Conservation (phyloP, 2,329 filamentous ascomycete species). For the Fusarium circinatum region DNA sequence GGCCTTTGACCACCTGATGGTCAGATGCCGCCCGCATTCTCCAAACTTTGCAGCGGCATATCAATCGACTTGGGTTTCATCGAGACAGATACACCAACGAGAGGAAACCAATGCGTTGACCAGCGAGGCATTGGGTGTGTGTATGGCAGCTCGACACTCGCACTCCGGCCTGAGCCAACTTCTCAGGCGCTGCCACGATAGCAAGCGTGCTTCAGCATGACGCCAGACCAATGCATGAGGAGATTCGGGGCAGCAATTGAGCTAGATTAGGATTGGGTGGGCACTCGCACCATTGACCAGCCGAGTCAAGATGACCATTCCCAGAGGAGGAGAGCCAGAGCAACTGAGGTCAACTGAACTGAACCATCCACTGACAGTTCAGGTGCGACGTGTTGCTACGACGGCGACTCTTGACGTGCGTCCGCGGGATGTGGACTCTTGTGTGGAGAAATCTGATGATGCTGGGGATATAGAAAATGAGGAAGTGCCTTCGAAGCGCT, state of each 20-base stretch:
- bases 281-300: conserved; percentile 43
- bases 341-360: conserved; percentile 5
- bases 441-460: conserved; percentile 40
- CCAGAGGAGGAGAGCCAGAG: conserved; percentile 6
- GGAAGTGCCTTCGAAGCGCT: conserved; percentile 17
- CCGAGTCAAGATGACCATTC: conserved; percentile 25
- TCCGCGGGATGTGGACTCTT: conserved; percentile 36
- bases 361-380: conserved; percentile 35
- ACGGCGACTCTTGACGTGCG: conserved; percentile 38
- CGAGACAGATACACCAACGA: conserved; percentile 28
- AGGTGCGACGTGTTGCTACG: conserved; percentile 43
- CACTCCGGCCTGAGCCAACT: conserved; percentile 36
- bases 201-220: conserved; percentile 47
- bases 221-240: conserved; percentile 42
- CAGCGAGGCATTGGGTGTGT: conserved; percentile 30
- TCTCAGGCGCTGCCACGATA: conserved; percentile 54
- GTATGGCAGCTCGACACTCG: conserved; percentile 32
- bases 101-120: conserved; percentile 17
- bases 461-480: conserved; percentile 30
- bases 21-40: conserved; percentile 37
- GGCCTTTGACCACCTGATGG: conserved; percentile 41
- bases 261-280: conserved; percentile 43
- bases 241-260: conserved; percentile 36
- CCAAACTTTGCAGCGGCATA: conserved; percentile 24
- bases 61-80: conserved; percentile 29